Evolutionary conservation across 257 asterid species (phyloP), one percentile per base, ranked within the genome.

Genomic region (Penstemon newberryi): DNA sequence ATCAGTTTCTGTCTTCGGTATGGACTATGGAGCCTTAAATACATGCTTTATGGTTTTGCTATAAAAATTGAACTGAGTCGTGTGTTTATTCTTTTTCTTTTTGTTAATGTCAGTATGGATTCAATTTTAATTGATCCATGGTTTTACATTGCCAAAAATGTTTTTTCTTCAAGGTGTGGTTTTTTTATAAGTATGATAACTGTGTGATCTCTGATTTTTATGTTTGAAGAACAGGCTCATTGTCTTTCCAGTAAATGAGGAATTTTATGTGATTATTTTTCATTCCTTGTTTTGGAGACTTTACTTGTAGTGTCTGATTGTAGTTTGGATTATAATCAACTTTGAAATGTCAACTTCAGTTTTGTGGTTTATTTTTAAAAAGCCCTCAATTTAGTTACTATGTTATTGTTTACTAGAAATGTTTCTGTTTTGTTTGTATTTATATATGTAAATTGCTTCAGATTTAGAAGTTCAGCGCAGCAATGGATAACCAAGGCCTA

Each of bases 1-100:
- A 85, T 60, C 96, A 88, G 83, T 82, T 72, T 72, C 73, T 89
- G 80, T 70, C 87, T 70, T 75, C 91, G 96, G 99, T 93, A 87
- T 44, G 78, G 42, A 43, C 19, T 15, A 46, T 63, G 67, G 55
- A 15, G 49, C 67, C 52, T n/a, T 40, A 46, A 49, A 69, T 36
- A 45, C 4, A n/a, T 46, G 13, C n/a, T 50, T 67, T 56, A 37
- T 55, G 49, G 19, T 62, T 79, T 66, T 47, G 7, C 56, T 10
- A 65, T 42, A 33, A 25, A 25, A 59, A 56, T 39, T 38, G 66
- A 60, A 44, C 13, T 59, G 6, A 65, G 19, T 25, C 50, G 12
- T 40, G 73, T 46, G 43, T 56, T 9, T 38, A 7, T 47, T 10
- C 39, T 67, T 60, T 43, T 62, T 36, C 9, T 56, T 25, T 25